phyloP scores from a whole-genome alignment of 257 asterid genomes.

The Schizonepeta tenuifolia region DNA sequence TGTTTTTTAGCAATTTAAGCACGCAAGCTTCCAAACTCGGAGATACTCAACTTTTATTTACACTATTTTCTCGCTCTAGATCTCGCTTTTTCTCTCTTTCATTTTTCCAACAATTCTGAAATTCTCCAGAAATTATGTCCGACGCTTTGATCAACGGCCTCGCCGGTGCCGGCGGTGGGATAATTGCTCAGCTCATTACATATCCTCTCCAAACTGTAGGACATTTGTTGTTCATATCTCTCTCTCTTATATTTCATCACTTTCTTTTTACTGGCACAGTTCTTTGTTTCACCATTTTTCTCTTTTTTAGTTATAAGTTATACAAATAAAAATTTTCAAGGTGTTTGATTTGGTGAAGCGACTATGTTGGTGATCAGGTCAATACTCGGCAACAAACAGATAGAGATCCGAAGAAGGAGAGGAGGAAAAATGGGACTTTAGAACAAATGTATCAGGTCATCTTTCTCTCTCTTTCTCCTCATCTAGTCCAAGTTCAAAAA shows the following conservation, averaged over 20 bases:
- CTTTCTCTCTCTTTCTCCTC: neutral
- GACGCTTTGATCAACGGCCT: constrained; percentile 97
- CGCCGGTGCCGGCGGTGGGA: constrained; percentile 99
- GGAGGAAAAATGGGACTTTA: constrained; percentile 60
- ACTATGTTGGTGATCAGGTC: constrained; percentile 53
- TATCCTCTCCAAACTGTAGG: constrained; percentile 93
- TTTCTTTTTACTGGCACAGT: neutral
- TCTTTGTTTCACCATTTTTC: constrained; percentile 17
- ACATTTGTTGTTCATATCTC: neutral
- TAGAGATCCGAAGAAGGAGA: constrained; percentile 75
- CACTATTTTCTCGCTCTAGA: constrained; percentile 34
- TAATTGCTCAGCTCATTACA: constrained; percentile 91
- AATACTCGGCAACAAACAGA: constrained; percentile 94
- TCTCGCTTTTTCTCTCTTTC: constrained; percentile 40
- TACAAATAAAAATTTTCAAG: neutral
- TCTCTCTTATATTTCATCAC: neutral
- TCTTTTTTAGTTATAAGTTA: neutral
- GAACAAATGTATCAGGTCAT: constrained; percentile 76
- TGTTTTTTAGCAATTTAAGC: constrained; percentile 24
- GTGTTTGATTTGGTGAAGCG: neutral
- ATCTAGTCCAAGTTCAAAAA: neutral
- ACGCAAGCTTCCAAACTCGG: constrained; percentile 36
- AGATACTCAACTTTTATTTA: constrained; percentile 30
- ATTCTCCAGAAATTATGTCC: constrained; percentile 53
- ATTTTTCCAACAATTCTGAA: constrained; percentile 17